Conservation (phyloP, 2,329 filamentous ascomycete genomes). For the Pseudocercospora fuligena region DNA sequence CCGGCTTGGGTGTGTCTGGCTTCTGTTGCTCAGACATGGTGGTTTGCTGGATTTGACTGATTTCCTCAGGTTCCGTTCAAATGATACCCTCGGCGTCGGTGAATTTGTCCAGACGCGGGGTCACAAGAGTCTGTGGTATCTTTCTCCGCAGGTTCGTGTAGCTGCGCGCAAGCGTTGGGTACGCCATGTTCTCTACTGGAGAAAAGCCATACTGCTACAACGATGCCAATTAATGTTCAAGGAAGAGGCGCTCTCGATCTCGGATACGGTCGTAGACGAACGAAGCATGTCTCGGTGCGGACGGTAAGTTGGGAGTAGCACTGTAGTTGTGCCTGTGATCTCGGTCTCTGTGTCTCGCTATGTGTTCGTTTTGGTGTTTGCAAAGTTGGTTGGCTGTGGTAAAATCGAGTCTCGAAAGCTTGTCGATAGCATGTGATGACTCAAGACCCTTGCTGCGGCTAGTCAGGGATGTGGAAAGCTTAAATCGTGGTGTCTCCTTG, state of each 20-base stretch:
- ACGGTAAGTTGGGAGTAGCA: neutral
- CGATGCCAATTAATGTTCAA: constrained; percentile 7
- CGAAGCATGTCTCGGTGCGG: constrained; percentile 6
- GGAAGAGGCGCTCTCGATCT: constrained; percentile 12
- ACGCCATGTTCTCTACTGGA: constrained; percentile 10
- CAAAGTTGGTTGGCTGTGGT: neutral
- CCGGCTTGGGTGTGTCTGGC: constrained; percentile 14
- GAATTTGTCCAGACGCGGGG: neutral
- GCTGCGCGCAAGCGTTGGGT: constrained; percentile 5
- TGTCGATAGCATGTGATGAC: constrained; percentile 10
- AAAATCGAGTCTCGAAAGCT: neutral
- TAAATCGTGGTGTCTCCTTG: neutral
- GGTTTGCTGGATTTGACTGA: constrained; percentile 1
- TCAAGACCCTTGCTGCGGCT: neutral
- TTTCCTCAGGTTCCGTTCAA: neutral
- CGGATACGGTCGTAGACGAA: neutral
- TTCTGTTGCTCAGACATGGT: constrained; percentile 29
- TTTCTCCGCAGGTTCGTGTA: constrained; percentile 2
- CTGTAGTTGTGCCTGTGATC: neutral
- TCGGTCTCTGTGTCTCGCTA: neutral
- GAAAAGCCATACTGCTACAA: constrained; percentile 1
- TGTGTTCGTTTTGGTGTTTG: neutral
- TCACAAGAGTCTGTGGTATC: neutral
- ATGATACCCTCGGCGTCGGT: neutral
- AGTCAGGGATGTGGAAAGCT: constrained; percentile 1